Conservation (phyloP, 345 rosid species). For the Punica granatum region DNA sequence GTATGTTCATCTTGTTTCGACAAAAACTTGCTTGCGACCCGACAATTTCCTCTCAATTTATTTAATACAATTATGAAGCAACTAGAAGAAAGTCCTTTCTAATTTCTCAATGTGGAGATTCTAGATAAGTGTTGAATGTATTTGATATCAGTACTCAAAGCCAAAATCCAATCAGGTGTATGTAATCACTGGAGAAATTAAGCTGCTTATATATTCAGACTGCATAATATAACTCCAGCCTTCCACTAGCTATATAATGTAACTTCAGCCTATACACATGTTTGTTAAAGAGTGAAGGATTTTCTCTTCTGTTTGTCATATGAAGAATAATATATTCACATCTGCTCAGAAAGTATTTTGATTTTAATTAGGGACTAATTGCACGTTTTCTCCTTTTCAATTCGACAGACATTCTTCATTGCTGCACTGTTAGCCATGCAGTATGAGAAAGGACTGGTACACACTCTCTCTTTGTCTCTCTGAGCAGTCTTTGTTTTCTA, state of each 20-base stretch:
- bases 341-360: background rate
- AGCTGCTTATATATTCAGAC: background rate
- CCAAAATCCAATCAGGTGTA: background rate
- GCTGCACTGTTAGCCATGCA: slow-evolving; percentile 99
- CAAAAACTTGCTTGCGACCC: background rate
- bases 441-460: slow-evolving; percentile 89
- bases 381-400: slow-evolving; percentile 2
- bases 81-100: background rate
- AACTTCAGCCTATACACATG: background rate
- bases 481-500: background rate
- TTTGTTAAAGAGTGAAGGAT: background rate
- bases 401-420: slow-evolving; percentile 80
- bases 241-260: background rate
- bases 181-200: background rate
- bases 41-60: background rate
- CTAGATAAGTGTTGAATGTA: background rate
- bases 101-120: background rate
- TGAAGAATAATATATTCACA: too few species aligned
- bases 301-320: background rate
- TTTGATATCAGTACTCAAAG: background rate
- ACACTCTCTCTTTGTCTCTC: slow-evolving; percentile 11
- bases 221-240: background rate
- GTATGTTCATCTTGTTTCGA: background rate
- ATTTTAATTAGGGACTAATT: background rate
- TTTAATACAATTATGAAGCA: background rate